phyloP scores from a whole-genome alignment of 1,284 basidiomycete species.

The Stygiomarasmius scandens region DNA sequence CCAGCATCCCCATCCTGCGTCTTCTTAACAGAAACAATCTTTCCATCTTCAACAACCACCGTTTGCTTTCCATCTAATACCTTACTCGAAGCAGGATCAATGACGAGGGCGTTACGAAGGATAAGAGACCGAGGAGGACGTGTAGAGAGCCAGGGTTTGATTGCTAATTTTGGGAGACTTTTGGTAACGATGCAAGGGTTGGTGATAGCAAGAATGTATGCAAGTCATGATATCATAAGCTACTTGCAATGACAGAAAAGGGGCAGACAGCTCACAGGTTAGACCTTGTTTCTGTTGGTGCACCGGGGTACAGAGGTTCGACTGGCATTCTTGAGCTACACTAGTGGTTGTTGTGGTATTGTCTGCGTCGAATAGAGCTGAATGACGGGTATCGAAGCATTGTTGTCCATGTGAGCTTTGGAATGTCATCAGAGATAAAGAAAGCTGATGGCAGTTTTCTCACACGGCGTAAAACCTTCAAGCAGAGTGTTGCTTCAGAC shows the following conservation, averaged over 20 bases:
- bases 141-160: slow-evolving; percentile 39
- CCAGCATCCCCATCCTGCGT: slow-evolving; percentile 13
- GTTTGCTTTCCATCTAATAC: slow-evolving; percentile 23
- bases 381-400: too few relatives aligned
- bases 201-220: background rate
- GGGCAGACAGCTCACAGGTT: slow-evolving; percentile 17
- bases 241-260: background rate
- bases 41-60: slow-evolving; percentile 34
- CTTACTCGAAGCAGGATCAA: slow-evolving; percentile 32
- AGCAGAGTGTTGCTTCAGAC: too few relatives aligned
- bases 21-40: slow-evolving; percentile 29
- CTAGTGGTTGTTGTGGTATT: too few relatives aligned
- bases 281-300: slow-evolving; percentile 25
- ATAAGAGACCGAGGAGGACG: slow-evolving; percentile 25
- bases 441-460: too few relatives aligned
- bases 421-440: too few relatives aligned
- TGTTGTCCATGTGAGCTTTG: too few relatives aligned
- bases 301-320: slow-evolving; percentile 18
- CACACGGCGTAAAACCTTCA: too few relatives aligned
- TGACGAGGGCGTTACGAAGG: slow-evolving; percentile 35
- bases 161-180: slow-evolving; percentile 37
- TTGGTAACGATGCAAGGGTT: background rate
- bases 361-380: too few relatives aligned
- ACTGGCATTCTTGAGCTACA: background rate
- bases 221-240: background rate